A percentile compares a stretch with the other conserved stretches of the same genome.
These are phyloP conservation scores for Verticillium dahliae DNA, from an alignment of 2,329 filamentous ascomycete genomes.

Conservation along the genomic window DNA sequence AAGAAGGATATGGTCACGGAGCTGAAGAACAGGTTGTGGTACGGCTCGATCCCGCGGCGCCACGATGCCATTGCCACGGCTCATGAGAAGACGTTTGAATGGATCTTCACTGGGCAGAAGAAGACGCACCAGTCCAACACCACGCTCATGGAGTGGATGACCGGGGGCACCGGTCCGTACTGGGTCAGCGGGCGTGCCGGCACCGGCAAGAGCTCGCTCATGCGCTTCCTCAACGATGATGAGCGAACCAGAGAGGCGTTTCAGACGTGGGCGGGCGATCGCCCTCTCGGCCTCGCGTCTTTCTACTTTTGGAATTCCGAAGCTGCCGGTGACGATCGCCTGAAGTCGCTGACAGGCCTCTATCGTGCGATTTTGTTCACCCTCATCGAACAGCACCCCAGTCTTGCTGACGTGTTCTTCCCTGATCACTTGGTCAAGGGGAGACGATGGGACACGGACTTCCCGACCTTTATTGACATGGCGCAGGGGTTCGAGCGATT, in stretches of 20 bases:
- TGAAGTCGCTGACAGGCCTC: neutral
- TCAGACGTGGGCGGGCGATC: neutral
- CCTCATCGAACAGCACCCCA: neutral
- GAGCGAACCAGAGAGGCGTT: neutral
- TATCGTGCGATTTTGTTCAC: neutral
- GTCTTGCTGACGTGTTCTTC: neutral
- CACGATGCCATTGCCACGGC: neutral
- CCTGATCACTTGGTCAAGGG: neutral
- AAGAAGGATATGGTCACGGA: neutral
- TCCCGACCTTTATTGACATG: neutral
- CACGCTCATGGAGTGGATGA: neutral
- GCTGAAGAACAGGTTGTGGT: neutral
- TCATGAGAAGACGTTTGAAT: neutral
- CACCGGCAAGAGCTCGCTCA: neutral
- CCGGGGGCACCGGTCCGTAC: neutral
- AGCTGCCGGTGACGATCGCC: neutral
- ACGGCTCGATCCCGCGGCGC: neutral
- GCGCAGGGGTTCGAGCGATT: neutral
- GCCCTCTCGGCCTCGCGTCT: neutral
- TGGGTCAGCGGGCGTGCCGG: neutral
- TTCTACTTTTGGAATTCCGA: neutral
- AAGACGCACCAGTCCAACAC: neutral
- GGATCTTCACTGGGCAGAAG: neutral
- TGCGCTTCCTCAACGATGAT: neutral
- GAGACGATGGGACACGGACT: neutral